Evolutionary conservation across 2,329 filamentous ascomycete genomes (phyloP).

Genomic region (Aspergillus fumigatiaffinis): DNA sequence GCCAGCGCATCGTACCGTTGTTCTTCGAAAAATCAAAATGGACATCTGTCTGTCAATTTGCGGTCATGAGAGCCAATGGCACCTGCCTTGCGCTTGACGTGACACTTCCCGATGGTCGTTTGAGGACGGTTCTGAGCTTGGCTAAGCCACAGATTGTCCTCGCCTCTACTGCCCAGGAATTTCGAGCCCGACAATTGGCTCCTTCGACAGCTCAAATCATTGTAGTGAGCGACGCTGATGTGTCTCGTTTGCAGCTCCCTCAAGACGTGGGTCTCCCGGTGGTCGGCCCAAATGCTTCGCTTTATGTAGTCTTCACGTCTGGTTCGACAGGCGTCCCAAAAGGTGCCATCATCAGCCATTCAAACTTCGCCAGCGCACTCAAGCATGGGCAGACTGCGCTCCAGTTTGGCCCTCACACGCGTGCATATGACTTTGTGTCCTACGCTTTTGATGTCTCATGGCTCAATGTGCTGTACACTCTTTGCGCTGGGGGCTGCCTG

Average conservation of each 20-base stretch:
- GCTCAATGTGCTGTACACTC: conserved; percentile 31
- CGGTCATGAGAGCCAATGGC: conserved; percentile 9
- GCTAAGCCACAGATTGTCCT: conserved; percentile 4
- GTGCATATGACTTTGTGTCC: conserved; percentile 39
- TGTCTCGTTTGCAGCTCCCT: too few relatives aligned
- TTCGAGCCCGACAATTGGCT: neutral
- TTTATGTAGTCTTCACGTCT: conserved; percentile 53
- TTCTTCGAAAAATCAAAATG: conserved; percentile 4
- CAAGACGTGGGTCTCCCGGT: too few relatives aligned
- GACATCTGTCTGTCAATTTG: conserved; percentile 5
- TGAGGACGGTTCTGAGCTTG: conserved; percentile 9
- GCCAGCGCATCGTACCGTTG: conserved; percentile 2
- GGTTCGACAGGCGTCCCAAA: conserved; percentile 50
- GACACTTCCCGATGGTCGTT: conserved; percentile 3
- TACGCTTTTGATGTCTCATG: conserved; percentile 45
- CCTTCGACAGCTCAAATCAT: neutral
- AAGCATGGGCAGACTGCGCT: conserved; percentile 45
- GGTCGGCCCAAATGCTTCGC: neutral
- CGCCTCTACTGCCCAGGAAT: conserved; percentile 2
- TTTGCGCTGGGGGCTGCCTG: conserved; percentile 41
- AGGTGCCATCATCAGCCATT: conserved; percentile 57
- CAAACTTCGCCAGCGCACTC: conserved; percentile 49
- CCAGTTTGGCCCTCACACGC: conserved; percentile 39
- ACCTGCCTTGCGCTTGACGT: conserved; percentile 12
- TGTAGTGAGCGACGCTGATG: neutral